Evolutionary conservation across 2,329 filamentous ascomycete genomes (phyloP), one percentile per base, ranked within the genome.

Genomic region (Zasmidium cellare): DNA sequence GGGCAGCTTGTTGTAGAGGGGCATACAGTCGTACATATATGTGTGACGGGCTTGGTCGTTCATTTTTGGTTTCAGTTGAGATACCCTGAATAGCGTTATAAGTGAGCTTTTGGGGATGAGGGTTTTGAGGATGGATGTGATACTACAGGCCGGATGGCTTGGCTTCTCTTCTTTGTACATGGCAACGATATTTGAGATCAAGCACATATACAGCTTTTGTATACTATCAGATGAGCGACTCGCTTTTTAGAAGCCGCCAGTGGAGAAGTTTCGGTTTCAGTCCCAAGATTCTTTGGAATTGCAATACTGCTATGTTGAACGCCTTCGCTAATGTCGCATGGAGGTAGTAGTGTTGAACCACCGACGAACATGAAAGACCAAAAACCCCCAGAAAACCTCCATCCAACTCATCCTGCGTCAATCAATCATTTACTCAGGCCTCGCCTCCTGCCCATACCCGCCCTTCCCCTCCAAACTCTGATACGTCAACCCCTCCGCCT

Each of bases 401-500:
- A n/a, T 7, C 28, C 28, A 31, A 14, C 28, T 31, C 28, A n/a
- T n/a, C n/a, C n/a, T n/a, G n/a, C n/a, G n/a, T n/a, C n/a, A n/a
- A n/a, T n/a, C n/a, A n/a, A n/a, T n/a, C n/a, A n/a, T 12, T 44
- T 51, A 31, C 28, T 28, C 51, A 53, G 65, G 67, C 58, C 69
- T 69, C 52, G 80, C 83, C 75, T 87, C 83, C 46, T 77, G 70
- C 0, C 86, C 86, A 75, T 88, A 89, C 0, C 86, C 86, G 11
- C 86, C 86, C 65, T 84, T 80, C 1, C 85, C 85, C 51, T 84
- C 81, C 1, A 77, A 71, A 55, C 74, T 79, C 67, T 80, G 75
- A 66, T 88, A 91, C 7, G 85, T 85, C 79, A 84, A 83, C 2
- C 87, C 87, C 75, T 91, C 85, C 2, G 81, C 79, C 0, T 76